phyloP scores from a whole-genome alignment of 2,329 filamentous ascomycete species.

The Epichloe aotearoae region DNA sequence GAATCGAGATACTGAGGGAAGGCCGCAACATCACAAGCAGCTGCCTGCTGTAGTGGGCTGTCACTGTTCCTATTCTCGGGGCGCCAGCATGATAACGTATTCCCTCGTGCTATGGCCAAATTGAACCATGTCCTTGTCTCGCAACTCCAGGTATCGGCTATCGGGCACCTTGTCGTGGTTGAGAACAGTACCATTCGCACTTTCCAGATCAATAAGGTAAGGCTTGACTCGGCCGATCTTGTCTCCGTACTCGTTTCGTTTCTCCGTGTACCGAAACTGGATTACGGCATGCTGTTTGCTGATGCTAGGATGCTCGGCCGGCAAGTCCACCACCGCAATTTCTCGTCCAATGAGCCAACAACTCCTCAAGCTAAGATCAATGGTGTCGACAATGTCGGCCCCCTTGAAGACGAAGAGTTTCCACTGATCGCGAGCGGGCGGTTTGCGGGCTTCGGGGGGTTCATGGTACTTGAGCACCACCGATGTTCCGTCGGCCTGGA shows the following conservation, averaged over 20 bases:
- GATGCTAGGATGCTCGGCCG: conserved; percentile 79
- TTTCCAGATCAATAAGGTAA: conserved; percentile 88
- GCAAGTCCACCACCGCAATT: conserved; percentile 63
- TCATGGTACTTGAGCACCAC: conserved; percentile 94
- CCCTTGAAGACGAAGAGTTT: conserved; percentile 89
- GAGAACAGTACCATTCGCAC: conserved; percentile 75
- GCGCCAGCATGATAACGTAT: conserved; percentile 83
- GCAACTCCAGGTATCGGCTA: conserved; percentile 72
- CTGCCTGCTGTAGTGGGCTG: neutral
- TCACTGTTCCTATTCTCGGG: conserved; percentile 23
- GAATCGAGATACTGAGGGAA: too few relatives aligned
- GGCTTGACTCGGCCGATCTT: conserved; percentile 66
- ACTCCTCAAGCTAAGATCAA: conserved; percentile 61
- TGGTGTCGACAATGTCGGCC: conserved; percentile 63
- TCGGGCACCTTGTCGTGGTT: conserved; percentile 63
- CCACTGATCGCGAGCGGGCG: conserved; percentile 66
- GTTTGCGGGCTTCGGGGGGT: conserved; percentile 82
- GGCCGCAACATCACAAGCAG: too few relatives aligned
- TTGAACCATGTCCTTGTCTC: conserved; percentile 76
- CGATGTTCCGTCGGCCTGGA: conserved; percentile 57
- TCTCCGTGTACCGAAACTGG: conserved; percentile 79
- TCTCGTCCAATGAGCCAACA: conserved; percentile 90
- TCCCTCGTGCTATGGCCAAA: conserved; percentile 84
- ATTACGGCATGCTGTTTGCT: conserved; percentile 94
- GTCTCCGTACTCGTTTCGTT: conserved; percentile 77